A percentile compares a stretch with the other conserved stretches of the same genome.
These are phyloP conservation scores for Boletus edulis DNA, from an alignment of 768 basidiomycete species.

Conservation along the genomic window DNA sequence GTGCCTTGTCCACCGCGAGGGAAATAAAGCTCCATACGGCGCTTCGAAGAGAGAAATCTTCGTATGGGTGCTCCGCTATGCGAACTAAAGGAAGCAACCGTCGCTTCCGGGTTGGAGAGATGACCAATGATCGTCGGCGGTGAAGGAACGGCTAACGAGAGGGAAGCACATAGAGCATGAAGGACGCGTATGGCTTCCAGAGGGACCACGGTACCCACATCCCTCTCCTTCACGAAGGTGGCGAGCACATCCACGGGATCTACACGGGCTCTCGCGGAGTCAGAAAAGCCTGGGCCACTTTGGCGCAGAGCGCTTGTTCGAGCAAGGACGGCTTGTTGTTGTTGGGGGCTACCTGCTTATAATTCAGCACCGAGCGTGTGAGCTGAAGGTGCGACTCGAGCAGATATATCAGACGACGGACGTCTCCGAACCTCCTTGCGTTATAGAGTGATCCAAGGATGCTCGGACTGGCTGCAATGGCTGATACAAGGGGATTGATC, in stretches of 20 bases:
- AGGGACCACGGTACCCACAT: slow-evolving; percentile 58
- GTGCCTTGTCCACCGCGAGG: slow-evolving; percentile 80
- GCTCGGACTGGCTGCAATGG: slow-evolving; percentile 60
- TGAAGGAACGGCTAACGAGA: slow-evolving; percentile 58
- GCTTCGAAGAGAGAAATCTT: slow-evolving; percentile 67
- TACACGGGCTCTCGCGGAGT: slow-evolving; percentile 46
- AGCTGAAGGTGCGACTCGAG: slow-evolving; percentile 67
- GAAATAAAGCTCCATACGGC: slow-evolving; percentile 84
- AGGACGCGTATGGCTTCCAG: slow-evolving; percentile 65
- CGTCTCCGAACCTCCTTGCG: slow-evolving; percentile 68
- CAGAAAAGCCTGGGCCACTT: slow-evolving; percentile 45
- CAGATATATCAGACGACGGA: slow-evolving; percentile 62
- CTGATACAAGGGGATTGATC: slow-evolving; percentile 75
- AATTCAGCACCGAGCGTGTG: slow-evolving; percentile 57
- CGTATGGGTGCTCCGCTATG: slow-evolving; percentile 76
- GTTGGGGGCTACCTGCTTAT: slow-evolving; percentile 51
- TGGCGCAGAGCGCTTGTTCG: slow-evolving; percentile 73
- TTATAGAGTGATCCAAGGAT: slow-evolving; percentile 58
- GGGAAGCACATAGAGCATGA: slow-evolving; percentile 63
- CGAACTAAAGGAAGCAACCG: slow-evolving; percentile 64
- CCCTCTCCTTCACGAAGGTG: slow-evolving; percentile 61
- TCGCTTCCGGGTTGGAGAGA: slow-evolving; percentile 72
- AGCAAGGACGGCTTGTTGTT: slow-evolving; percentile 58
- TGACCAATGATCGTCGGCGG: slow-evolving; percentile 76
- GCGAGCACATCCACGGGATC: slow-evolving; percentile 79